These are phyloP conservation scores for Globisporangium perplexum DNA, from an alignment of 352 stramenopile species.

Conservation along the genomic window DNA sequence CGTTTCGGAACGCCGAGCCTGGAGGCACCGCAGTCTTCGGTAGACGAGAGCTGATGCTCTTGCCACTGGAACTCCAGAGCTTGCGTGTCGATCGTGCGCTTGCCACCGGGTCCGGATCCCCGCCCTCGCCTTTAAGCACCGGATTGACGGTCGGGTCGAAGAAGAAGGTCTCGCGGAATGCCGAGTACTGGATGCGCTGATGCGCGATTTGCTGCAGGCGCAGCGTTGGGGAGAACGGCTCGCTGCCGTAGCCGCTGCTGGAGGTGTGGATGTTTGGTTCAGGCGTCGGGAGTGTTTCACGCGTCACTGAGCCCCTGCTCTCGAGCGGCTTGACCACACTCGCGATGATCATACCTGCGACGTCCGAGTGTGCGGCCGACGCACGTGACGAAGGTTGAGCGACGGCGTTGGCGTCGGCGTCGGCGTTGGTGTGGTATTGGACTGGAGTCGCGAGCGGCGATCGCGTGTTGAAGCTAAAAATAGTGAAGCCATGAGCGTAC, in stretches of 20 bases:
- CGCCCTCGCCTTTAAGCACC: slow-evolving; percentile 29
- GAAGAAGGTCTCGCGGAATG: slow-evolving; percentile 68
- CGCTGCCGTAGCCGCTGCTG: background rate
- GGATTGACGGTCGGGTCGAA: slow-evolving; percentile 45
- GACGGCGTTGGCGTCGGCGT: too few species aligned
- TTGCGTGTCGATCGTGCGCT: slow-evolving; percentile 37
- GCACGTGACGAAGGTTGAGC: too few species aligned
- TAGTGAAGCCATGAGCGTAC: too few species aligned
- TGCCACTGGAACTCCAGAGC: slow-evolving; percentile 42
- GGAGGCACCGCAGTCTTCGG: slow-evolving; percentile 50
- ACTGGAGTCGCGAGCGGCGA: too few species aligned
- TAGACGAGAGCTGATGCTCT: slow-evolving; percentile 34
- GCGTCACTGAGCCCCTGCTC: background rate
- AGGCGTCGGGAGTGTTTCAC: background rate
- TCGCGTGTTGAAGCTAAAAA: too few species aligned
- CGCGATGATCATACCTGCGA: slow-evolving; percentile 9
- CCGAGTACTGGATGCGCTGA: slow-evolving; percentile 27
- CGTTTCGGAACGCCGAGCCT: slow-evolving; percentile 61
- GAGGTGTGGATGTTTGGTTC: background rate
- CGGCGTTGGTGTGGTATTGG: too few species aligned
- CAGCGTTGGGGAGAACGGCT: background rate
- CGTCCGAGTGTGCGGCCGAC: too few species aligned
- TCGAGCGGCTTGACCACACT: background rate
- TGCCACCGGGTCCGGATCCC: slow-evolving; percentile 23
- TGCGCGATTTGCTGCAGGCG: slow-evolving; percentile 8